Percentiles rank a stretch among this genome's conserved stretches.
These are phyloP conservation scores for Kalmanozyma brasiliensis DNA, from an alignment of 1,284 basidiomycete genomes.

Conservation along the genomic window DNA sequence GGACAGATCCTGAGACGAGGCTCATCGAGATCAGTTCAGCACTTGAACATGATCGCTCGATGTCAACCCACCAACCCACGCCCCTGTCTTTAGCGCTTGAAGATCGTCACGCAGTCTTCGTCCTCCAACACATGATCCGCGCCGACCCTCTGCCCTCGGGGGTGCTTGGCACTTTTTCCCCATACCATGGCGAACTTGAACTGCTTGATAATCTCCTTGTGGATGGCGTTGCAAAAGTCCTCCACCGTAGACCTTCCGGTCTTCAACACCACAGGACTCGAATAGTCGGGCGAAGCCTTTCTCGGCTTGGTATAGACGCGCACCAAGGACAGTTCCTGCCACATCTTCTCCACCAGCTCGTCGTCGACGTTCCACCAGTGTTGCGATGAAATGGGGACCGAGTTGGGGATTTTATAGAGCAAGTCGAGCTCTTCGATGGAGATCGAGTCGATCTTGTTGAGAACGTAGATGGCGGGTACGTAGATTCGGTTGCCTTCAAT, in stretches of 20 bases:
- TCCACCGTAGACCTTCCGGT: constrained; percentile 76
- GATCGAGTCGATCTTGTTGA: constrained; percentile 82
- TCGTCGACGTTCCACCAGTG: constrained; percentile 98
- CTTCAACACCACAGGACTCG: constrained; percentile 75
- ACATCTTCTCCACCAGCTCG: constrained; percentile 80
- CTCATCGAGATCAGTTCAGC: constrained; percentile 17
- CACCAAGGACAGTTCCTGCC: constrained; percentile 70
- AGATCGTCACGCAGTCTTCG: constrained; percentile 60
- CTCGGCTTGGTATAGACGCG: constrained; percentile 87
- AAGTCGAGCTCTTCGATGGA: constrained; percentile 98
- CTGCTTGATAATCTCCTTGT: constrained; percentile 91
- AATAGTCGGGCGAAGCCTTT: constrained; percentile 88
- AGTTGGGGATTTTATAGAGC: constrained; percentile 88
- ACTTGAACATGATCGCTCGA: constrained; percentile 28
- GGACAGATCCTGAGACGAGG: neutral
- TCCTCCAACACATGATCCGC: constrained; percentile 59
- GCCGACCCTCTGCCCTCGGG: constrained; percentile 95
- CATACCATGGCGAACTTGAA: constrained; percentile 90
- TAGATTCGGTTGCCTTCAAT: constrained; percentile 79
- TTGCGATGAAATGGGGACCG: constrained; percentile 90
- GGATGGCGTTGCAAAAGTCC: constrained; percentile 83
- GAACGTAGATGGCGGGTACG: constrained; percentile 64
- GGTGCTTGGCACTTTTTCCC: constrained; percentile 94
- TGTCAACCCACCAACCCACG: too few relatives aligned
- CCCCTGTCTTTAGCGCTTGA: constrained; percentile 53